These are phyloP conservation scores for Polyrhizophydium stewartii DNA, from an alignment of 371 early-diverging fungal species.

Conservation along the genomic window DNA sequence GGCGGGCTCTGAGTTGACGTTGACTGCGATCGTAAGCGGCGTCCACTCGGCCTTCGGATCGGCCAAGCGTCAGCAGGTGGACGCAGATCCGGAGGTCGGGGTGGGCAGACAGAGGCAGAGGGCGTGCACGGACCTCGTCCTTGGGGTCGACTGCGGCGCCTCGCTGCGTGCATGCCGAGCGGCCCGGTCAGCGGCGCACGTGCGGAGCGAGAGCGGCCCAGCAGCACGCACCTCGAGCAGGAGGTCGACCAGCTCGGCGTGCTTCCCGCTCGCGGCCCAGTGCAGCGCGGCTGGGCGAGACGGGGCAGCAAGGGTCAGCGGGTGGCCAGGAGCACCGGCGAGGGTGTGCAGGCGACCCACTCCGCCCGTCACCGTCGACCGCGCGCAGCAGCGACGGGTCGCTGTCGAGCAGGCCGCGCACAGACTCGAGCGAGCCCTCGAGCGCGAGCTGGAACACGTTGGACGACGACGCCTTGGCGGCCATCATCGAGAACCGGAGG, in stretches of 20 bases:
- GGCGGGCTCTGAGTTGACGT: slow-evolving; percentile 7
- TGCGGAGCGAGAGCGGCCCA: too few species aligned
- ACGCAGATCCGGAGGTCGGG: background rate
- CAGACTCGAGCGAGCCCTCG: background rate
- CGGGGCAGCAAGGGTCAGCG: background rate
- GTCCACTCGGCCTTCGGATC: slow-evolving; percentile 11
- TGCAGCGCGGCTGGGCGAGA: slow-evolving; percentile 10
- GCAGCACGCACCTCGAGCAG: slow-evolving; percentile 3
- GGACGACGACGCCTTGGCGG: too few species aligned
- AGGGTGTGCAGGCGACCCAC: background rate
- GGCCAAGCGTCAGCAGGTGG: too few species aligned
- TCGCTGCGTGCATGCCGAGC: slow-evolving; percentile 2
- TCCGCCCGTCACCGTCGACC: background rate
- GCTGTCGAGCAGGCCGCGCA: background rate
- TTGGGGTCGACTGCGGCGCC: slow-evolving; percentile 7
- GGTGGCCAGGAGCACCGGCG: background rate
- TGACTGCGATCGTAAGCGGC: slow-evolving; percentile 18
- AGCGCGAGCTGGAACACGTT: background rate
- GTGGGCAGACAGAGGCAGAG: background rate
- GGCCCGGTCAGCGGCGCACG: too few species aligned
- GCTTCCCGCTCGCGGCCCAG: slow-evolving; percentile 18
- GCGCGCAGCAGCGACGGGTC: background rate
- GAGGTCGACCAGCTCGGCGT: slow-evolving; percentile 9
- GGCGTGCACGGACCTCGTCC: slow-evolving; percentile 10
- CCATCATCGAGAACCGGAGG: too few species aligned